Evolutionary conservation across 2,329 filamentous ascomycete genomes (phyloP).

Genomic region (Furcasterigmium furcatum): DNA sequence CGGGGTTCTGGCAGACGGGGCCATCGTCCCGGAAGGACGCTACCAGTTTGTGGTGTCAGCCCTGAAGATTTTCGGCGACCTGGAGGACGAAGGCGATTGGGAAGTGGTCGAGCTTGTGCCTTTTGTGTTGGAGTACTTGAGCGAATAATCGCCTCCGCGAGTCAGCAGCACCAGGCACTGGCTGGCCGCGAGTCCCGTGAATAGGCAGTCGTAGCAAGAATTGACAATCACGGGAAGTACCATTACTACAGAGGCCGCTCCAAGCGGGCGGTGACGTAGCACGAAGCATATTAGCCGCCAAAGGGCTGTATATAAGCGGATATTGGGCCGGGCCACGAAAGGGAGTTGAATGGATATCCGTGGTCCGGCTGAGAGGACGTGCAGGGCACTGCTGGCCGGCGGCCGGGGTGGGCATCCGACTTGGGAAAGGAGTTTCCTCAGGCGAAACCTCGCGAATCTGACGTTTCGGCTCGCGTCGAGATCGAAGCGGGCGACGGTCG

Average conservation of each 20-base stretch:
- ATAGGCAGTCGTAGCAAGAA: too few relatives aligned
- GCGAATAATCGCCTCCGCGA: too few relatives aligned
- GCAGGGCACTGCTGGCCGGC: neutral
- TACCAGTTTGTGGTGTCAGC: conserved; percentile 19
- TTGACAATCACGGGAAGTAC: too few relatives aligned
- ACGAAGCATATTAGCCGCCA: neutral
- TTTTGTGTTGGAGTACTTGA: conserved; percentile 10
- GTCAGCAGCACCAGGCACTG: too few relatives aligned
- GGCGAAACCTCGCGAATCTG: neutral
- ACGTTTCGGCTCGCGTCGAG: neutral
- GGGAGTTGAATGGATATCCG: neutral
- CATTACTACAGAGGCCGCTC: too few relatives aligned
- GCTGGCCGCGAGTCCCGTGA: too few relatives aligned
- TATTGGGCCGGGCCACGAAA: neutral
- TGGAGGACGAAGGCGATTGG: conserved; percentile 16
- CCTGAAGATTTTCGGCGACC: conserved; percentile 20
- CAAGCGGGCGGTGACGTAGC: neutral
- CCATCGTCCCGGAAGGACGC: conserved; percentile 15
- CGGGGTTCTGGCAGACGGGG: conserved; percentile 17
- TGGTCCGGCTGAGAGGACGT: neutral
- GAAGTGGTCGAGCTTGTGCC: conserved; percentile 13
- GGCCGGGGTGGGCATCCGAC: neutral
- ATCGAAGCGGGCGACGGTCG: neutral
- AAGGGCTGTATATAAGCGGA: neutral
- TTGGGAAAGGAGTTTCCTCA: neutral